These are phyloP conservation scores for Hagleromyces aurorensis DNA, from an alignment of 805 yeast genomes.

Conservation along the genomic window DNA sequence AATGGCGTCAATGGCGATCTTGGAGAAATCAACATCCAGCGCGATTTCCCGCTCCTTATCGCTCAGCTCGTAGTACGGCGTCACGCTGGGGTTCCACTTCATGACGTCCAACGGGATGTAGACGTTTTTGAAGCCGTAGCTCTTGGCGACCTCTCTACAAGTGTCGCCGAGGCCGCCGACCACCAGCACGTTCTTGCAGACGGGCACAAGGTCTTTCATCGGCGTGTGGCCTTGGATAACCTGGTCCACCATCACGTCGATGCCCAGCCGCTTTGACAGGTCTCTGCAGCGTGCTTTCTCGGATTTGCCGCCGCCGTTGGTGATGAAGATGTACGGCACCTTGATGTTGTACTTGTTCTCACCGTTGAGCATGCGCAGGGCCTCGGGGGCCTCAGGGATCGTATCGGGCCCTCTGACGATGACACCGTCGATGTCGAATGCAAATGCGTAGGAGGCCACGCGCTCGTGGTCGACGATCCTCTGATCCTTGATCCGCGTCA, in stretches of 20 bases:
- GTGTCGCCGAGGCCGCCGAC: conserved; percentile 86
- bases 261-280: conserved; percentile 50
- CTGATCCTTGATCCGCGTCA: no score
- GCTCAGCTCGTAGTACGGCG: conserved; percentile 73
- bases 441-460: conserved; percentile 79
- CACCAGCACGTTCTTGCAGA: conserved; percentile 67
- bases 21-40: conserved; percentile 52
- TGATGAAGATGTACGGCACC: conserved; percentile 78
- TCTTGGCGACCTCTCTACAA: conserved; percentile 74
- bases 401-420: conserved; percentile 78
- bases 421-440: conserved; percentile 91
- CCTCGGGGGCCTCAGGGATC: conserved; percentile 71
- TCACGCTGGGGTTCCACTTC: conserved; percentile 80
- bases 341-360: conserved; percentile 67
- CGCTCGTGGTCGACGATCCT: conserved; percentile 57
- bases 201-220: conserved; percentile 69
- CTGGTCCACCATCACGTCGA: conserved; percentile 63
- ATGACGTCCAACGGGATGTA: conserved; percentile 75
- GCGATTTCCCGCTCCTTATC: conserved; percentile 58
- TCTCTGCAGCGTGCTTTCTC: conserved; percentile 70
- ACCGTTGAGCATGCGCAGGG: conserved; percentile 66
- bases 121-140: conserved; percentile 77
- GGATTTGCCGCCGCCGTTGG: conserved; percentile 89
- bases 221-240: conserved; percentile 93
- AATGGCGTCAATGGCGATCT: conserved; percentile 66